phyloP scores from a whole-genome alignment of 208 protist species.

The Willaertia magna region DNA sequence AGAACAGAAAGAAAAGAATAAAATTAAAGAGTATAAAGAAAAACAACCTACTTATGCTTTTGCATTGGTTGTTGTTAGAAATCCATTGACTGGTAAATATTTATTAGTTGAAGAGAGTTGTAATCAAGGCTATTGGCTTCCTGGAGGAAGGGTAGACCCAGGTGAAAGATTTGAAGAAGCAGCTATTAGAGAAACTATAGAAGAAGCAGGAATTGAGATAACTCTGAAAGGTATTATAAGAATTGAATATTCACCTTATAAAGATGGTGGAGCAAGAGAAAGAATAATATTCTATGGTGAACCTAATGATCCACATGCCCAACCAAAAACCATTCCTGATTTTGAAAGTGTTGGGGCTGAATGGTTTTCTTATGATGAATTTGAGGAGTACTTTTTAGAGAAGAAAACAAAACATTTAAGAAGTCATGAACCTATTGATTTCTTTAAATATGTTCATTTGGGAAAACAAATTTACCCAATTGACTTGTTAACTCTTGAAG shows the following conservation, averaged over 20 bases:
- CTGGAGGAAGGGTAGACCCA: neutral
- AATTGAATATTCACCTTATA: neutral
- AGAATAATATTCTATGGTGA: neutral
- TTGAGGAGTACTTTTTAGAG: neutral
- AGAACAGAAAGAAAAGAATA: neutral
- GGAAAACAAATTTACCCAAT: neutral
- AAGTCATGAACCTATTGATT: neutral
- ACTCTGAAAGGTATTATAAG: neutral
- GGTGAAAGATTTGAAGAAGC: neutral
- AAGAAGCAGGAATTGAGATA: conserved; percentile 15
- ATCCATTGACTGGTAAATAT: neutral
- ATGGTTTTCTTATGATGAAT: neutral
- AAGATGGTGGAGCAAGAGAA: neutral
- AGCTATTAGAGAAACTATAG: conserved; percentile 6
- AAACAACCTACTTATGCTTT: neutral
- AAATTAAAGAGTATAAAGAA: neutral
- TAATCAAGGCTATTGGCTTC: neutral
- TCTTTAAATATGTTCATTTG: neutral
- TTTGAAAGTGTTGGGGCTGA: neutral
- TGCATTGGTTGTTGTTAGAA: neutral
- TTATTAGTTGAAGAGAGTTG: neutral
- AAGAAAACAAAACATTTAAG: neutral
- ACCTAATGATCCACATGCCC: neutral
- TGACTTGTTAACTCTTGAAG: neutral
- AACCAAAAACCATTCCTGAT: neutral